Evolutionary conservation across 2,329 filamentous ascomycete genomes (phyloP), one percentile per base, ranked within the genome.

Genomic region (Torrubiellomyces zombiae): DNA sequence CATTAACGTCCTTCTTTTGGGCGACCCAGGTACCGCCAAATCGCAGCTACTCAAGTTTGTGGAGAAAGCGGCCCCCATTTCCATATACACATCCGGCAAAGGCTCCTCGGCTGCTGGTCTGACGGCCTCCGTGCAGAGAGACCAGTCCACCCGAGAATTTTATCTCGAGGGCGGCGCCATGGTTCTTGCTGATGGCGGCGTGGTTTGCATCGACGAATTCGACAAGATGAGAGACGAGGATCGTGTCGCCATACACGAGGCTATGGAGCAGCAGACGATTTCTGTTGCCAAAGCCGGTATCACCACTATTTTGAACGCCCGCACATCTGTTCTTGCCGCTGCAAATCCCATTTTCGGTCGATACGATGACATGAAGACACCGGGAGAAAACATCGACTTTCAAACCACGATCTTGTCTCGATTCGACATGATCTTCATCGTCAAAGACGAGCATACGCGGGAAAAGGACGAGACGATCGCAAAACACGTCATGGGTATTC

Each of bases 341-440:
- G 89, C 89, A 20, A 98, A 98, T 50, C 89, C 89, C 1, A 89
- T 98, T 30, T 98, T 95, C 44, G 89, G 89, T 27, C 77, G 89
- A 14, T 98, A 98, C 53, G 89, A 98, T 48, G 89, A 98, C 44
- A 75, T 98, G 60, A 95, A 95, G 52, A 83, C 80, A 0, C 89
- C 89, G 0, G 89, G 89, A 31, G 89, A 98, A 53, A 98, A 98
- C 47, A 98, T 98, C 38, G 89, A 98, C 53, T 98, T 98, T 53
- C 89, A 98, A 45, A 98, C 89, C 0, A 98, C 89, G 4, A 95
- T 98, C 42, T 49, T 98, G 36, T 95, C 86, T 3, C 80, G 89
- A 66, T 98, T 98, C 49, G 89, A 98, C 51, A 94, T 98, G 81
- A 95, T 98, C 37, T 98, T 95, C 59, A 94, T 98, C 37, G 86